Evolutionary conservation across 257 asterid genomes (phyloP).

Genomic region (Phtheirospermum japonicum): DNA sequence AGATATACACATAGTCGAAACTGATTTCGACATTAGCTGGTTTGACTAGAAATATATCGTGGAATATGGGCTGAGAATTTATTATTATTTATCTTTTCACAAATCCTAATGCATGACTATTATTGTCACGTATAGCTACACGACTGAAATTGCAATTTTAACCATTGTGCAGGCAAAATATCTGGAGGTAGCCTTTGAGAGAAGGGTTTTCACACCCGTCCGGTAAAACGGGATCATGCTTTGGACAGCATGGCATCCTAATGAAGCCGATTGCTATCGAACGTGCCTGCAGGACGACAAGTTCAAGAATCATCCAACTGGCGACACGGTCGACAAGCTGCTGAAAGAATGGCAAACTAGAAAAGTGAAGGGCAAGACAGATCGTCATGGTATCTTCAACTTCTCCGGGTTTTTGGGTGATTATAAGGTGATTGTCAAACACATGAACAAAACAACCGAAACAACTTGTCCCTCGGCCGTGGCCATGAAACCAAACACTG

Average conservation of each 20-base stretch:
- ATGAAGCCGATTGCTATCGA: conserved; percentile 39
- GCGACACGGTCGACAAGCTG: conserved; percentile 43
- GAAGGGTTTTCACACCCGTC: conserved; percentile 59
- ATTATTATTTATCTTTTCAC: too few relatives aligned
- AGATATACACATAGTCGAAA: too few relatives aligned
- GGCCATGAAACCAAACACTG: conserved; percentile 48
- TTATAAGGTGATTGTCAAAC: conserved; percentile 35
- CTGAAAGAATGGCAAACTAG: conserved; percentile 60
- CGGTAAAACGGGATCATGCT: conserved; percentile 53
- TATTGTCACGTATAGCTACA: too few relatives aligned
- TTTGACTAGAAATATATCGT: too few relatives aligned
- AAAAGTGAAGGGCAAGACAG: conserved; percentile 42
- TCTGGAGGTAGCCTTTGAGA: conserved; percentile 42
- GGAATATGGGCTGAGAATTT: too few relatives aligned
- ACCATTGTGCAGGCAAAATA: conserved; percentile 51
- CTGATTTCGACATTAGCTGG: too few relatives aligned
- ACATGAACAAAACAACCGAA: conserved; percentile 30
- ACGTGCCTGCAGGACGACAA: conserved; percentile 53
- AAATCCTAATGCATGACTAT: too few relatives aligned
- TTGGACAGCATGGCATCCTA: conserved; percentile 53
- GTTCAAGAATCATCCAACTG: conserved; percentile 49
- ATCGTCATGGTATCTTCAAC: conserved; percentile 41
- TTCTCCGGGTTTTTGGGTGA: conserved; percentile 53
- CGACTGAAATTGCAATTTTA: background rate
- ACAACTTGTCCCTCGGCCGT: conserved; percentile 39